Conservation (phyloP, 371 early-diverging fungal genomes). For the Actinomortierella ambigua region DNA sequence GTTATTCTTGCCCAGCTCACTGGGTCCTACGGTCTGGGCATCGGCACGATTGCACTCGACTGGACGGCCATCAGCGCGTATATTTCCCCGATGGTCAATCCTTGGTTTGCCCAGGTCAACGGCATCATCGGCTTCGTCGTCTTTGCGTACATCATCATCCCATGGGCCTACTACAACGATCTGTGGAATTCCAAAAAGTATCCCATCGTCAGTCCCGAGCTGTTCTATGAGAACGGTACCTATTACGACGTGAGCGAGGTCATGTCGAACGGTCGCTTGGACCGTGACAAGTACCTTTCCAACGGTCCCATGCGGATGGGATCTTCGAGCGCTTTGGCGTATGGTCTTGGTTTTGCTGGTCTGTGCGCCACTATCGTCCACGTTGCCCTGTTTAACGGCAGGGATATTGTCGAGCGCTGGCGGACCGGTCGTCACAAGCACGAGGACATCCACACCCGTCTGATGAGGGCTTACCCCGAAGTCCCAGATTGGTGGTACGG, state of each 20-base stretch:
- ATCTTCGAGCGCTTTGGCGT: constrained; percentile 73
- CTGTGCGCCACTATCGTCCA: constrained; percentile 69
- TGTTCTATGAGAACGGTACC: constrained; percentile 56
- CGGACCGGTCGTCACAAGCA: constrained; percentile 28
- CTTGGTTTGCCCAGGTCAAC: constrained; percentile 69
- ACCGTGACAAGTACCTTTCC: constrained; percentile 54
- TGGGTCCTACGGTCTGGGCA: constrained; percentile 61
- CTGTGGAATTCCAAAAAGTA: constrained; percentile 62
- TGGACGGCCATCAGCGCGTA: constrained; percentile 69
- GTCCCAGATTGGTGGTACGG: constrained; percentile 77
- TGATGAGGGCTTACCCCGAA: constrained; percentile 51
- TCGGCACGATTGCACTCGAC: constrained; percentile 69
- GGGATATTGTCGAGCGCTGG: constrained; percentile 43
- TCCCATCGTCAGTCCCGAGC: constrained; percentile 58
- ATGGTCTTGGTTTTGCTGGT: constrained; percentile 66
- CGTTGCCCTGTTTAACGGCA: constrained; percentile 53
- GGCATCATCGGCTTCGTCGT: constrained; percentile 65
- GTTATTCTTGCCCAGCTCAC: constrained; percentile 28
- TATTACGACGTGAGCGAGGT: constrained; percentile 56
- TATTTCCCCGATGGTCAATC: constrained; percentile 60
- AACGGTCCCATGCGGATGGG: constrained; percentile 77
- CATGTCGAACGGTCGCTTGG: constrained; percentile 52
- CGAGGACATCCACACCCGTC: constrained; percentile 42
- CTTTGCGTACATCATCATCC: constrained; percentile 69
- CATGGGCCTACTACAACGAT: constrained; percentile 68